Evolutionary conservation across 2,329 filamentous ascomycete genomes (phyloP).

Genomic region (Talaromyces sp.): DNA sequence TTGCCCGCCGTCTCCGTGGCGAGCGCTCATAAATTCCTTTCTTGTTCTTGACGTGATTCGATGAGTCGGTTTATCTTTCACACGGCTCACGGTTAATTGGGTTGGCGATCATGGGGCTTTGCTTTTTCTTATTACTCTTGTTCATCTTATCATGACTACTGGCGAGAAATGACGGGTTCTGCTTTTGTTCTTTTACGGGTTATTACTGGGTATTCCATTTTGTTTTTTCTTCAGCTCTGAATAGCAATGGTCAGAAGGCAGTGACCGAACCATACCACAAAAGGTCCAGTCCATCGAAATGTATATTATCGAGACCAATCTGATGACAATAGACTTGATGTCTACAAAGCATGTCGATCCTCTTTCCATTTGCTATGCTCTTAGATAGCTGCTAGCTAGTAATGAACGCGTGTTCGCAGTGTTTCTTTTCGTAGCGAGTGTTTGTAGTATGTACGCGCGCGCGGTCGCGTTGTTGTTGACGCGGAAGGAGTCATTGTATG

Average conservation of each 20-base stretch:
- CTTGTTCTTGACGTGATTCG: constrained; percentile 20
- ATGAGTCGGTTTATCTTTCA: constrained; percentile 18
- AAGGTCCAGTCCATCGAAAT: constrained; percentile 12
- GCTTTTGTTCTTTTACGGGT: constrained; percentile 33
- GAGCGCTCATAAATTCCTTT: constrained; percentile 65
- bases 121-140: constrained; percentile 19
- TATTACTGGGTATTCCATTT: constrained; percentile 32
- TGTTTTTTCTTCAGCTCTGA: constrained; percentile 15
- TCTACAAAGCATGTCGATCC: constrained; percentile 14
- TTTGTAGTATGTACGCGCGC: not conserved
- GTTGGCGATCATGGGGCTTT: constrained; percentile 38
- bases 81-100: constrained; percentile 29
- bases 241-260: constrained; percentile 18
- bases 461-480: not conserved
- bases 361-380: not conserved
- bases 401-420: not conserved
- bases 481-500: not conserved
- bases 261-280: constrained; percentile 6
- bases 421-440: not conserved
- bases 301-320: constrained; percentile 19
- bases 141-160: constrained; percentile 36
- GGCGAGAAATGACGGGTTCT: constrained; percentile 43
- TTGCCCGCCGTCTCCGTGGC: constrained; percentile 89
- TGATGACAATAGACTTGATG: constrained; percentile 16
- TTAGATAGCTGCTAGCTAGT: constrained; percentile 3